A percentile compares a stretch with the other conserved stretches of the same genome.
Conservation (phyloP, 2,329 filamentous ascomycete genomes). For the Stemphylium beticola region DNA sequence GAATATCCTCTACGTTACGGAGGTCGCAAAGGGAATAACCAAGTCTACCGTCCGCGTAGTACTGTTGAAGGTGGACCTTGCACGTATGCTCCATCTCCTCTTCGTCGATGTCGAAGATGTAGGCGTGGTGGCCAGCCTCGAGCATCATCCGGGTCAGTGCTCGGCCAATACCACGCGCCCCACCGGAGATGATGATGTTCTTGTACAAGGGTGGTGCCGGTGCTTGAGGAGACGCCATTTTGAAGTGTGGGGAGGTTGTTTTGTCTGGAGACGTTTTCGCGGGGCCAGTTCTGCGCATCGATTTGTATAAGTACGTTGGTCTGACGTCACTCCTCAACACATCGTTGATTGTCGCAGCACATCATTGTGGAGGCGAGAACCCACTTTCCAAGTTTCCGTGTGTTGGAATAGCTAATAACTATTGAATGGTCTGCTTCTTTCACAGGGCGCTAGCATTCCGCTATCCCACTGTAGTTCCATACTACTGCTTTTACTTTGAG, state of each 20-base stretch:
- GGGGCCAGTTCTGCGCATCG: conserved; percentile 1
- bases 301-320: conserved; percentile 24
- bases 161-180: conserved; percentile 57
- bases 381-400: neutral
- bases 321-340: conserved; percentile 34
- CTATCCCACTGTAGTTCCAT: neutral
- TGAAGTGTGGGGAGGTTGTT: neutral
- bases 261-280: conserved; percentile 2
- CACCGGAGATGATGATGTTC: conserved; percentile 51
- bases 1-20: conserved; percentile 51
- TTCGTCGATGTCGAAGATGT: conserved; percentile 54
- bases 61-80: conserved; percentile 48
- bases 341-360: conserved; percentile 1
- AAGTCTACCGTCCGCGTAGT: conserved; percentile 45
- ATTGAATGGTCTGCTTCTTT: no score
- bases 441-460: neutral
- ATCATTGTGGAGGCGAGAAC: neutral
- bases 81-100: conserved; percentile 47
- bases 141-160: conserved; percentile 55
- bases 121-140: conserved; percentile 54
- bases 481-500: neutral
- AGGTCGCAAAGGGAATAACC: conserved; percentile 53
- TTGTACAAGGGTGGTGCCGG: conserved; percentile 24
- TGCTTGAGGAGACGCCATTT: conserved; percentile 11
- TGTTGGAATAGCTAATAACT: neutral